A percentile compares a stretch with the other conserved stretches of the same genome.
Conservation (phyloP, 2,329 filamentous ascomycete genomes). For the Stromatinia cepivora region DNA sequence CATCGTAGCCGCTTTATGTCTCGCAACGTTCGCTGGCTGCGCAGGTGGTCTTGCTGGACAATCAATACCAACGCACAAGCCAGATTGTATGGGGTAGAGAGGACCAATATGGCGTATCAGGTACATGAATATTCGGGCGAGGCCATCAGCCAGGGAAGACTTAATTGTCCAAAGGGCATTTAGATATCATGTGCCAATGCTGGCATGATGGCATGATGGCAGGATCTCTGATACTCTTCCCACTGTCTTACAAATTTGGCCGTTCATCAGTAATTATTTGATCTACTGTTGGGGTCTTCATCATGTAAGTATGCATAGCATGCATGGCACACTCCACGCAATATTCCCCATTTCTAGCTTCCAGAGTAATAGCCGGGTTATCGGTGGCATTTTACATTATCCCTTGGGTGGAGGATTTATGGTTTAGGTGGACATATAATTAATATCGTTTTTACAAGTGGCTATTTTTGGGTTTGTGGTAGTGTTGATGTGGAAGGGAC, state of each 20-base stretch:
- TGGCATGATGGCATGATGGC: constrained; percentile 44
- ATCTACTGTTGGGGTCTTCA: constrained; percentile 41
- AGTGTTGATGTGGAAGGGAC: constrained; percentile 39
- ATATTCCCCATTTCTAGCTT: constrained; percentile 38
- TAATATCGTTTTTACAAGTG: constrained; percentile 44
- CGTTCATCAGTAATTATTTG: constrained; percentile 45
- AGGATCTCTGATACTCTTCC: constrained; percentile 44
- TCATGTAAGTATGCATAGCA: constrained; percentile 31
- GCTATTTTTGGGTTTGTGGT: constrained; percentile 36
- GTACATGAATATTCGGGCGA: neutral
- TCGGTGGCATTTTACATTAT: constrained; percentile 45
- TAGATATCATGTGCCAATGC: constrained; percentile 43
- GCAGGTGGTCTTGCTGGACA: constrained; percentile 25
- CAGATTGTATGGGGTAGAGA: constrained; percentile 25
- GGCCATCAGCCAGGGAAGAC: neutral
- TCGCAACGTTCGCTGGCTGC: constrained; percentile 28
- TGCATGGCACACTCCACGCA: constrained; percentile 42
- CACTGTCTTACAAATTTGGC: constrained; percentile 43
- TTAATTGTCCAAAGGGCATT: neutral
- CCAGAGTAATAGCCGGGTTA: constrained; percentile 44
- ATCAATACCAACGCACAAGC: constrained; percentile 25
- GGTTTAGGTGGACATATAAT: constrained; percentile 45
- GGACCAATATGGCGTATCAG: constrained; percentile 27
- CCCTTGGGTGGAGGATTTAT: constrained; percentile 43
- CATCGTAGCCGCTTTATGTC: constrained; percentile 25